Conservation (phyloP, 2,329 filamentous ascomycete genomes). For the Beauveria bassiana region DNA sequence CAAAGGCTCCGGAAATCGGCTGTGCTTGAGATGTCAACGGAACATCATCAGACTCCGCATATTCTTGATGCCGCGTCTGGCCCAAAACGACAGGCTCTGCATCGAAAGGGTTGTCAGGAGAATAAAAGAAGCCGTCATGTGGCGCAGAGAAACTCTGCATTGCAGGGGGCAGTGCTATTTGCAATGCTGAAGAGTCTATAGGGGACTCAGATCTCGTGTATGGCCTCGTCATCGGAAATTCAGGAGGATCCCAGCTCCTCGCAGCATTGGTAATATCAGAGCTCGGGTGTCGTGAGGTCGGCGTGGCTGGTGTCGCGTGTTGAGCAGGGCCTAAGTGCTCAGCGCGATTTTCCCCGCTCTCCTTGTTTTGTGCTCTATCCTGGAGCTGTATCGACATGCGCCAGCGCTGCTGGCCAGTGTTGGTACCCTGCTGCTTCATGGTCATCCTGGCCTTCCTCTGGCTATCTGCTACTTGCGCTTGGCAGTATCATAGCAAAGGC, state of each 20-base stretch:
- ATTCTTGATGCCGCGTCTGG: slow-evolving; percentile 24
- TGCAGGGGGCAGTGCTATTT: slow-evolving; percentile 47
- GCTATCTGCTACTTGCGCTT: neutral
- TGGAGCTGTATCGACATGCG: slow-evolving; percentile 61
- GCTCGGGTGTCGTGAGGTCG: neutral
- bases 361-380: slow-evolving; percentile 25
- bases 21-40: slow-evolving; percentile 50
- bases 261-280: neutral
- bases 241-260: neutral
- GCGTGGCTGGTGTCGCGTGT: neutral
- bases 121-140: slow-evolving; percentile 21
- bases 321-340: neutral
- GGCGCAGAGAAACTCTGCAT: slow-evolving; percentile 27
- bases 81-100: slow-evolving; percentile 26
- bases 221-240: slow-evolving; percentile 23
- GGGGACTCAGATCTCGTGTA: slow-evolving; percentile 36
- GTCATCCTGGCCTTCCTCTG: neutral
- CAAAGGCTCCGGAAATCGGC: slow-evolving; percentile 45
- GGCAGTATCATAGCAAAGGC: neutral
- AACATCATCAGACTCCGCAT: slow-evolving; percentile 50
- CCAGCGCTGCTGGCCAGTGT: slow-evolving; percentile 20
- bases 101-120: slow-evolving; percentile 22
- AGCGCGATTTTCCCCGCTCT: neutral
- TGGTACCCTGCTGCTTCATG: slow-evolving; percentile 25
- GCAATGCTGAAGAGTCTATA: slow-evolving; percentile 45